Evolutionary conservation across 2,329 filamentous ascomycete species (phyloP), one percentile per base, ranked within the genome.

Genomic region (Alternaria sp.): DNA sequence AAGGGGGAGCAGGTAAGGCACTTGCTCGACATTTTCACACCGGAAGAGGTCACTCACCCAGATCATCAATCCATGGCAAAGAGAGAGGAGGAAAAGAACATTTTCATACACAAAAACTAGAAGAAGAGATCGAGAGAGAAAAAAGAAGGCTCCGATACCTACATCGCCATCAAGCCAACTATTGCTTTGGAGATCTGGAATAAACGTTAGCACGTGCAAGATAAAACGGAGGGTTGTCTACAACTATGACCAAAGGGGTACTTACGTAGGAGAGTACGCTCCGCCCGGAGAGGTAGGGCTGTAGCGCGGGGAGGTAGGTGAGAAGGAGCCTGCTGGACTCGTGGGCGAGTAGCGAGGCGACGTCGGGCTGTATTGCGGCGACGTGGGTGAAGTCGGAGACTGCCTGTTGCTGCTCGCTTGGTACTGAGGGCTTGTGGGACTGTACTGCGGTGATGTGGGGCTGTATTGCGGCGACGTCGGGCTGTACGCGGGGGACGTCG

Each of bases 401-500:
- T 74, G 74, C 6, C 85, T n/a, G 85, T 88, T 66, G 28, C 76
- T 88, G 86, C 30, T 87, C 84, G 81, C 75, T 79, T 84, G 71
- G 84, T 87, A 70, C 84, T 78, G 73, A n/a, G 79, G 89, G 55
- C 87, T 90, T 4, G 89, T 88, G n/a, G 89, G 90, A 74, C 88
- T 91, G 81, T 92, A 93, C 74, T 86, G 89, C 59, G 90, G 90
- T 69, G 88, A 90, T 6, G 89, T 89, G 4, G 90, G 89, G 45
- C 74, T 74, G 59, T 70, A 80, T 55, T 84, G 80, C 23, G 82
- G 82, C 63, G 85, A 88, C 41, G 85, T 87, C 18, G 86, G 86
- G 56, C 85, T 87, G 71, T 87, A 88, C 67, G 83, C 85, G 21
- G 86, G 86, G 26, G 85, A 87, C 2, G 68, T 69, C 11, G 68